Base-by-base conservation (phyloP, 1,284 basidiomycete species). In the Mycena sp. region DNA sequence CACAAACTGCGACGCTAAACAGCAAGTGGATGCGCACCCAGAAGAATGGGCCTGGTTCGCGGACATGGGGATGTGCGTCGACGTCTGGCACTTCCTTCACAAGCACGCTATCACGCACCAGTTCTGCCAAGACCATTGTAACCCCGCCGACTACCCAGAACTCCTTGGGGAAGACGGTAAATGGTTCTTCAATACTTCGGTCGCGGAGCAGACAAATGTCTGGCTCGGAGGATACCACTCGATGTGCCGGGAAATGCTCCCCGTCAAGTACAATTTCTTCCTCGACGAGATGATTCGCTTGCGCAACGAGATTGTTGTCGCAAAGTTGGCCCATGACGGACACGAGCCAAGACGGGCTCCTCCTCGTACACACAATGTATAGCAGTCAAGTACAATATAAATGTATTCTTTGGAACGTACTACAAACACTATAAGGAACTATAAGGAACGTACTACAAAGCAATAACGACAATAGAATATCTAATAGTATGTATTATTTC, bases 201-300 rank as follows among this genome's bases (percentile, higher is more conserved):
- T 73, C 32, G 69, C 69, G 7, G 74, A 78, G 58, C 74, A 76
- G 67, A 73, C 70, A 1, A 78, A 78, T 65, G 70, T 72, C 0
- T 79, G 77, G 73, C 63, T 77, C 30, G 74, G 76, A 9, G 72
- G 72, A 1, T 78, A 71, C 59, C 67, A 71, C 48, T 62, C 76
- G 2, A 75, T 78, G 25, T 58, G 70, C 10, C 57, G 71, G 0
- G 72, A 77, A 19, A 77, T 78, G 77, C 32, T 43, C 0, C 64
- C 64, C 0, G 64, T 69, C 6, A 64, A 60, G 50, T 77, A 72
- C 30, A 70, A 74, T 45, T 77, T 77, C 43, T 81, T 79, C 57
- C 57, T 81, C 0, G 79, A 80, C 60, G 74, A 80, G 54, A 78
- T 81, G 76, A 78, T 81, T 32, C 56, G 69, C 32, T 23, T 59